Base-by-base conservation (phyloP, 345 rosid genomes). In the Anacardium occidentale region DNA sequence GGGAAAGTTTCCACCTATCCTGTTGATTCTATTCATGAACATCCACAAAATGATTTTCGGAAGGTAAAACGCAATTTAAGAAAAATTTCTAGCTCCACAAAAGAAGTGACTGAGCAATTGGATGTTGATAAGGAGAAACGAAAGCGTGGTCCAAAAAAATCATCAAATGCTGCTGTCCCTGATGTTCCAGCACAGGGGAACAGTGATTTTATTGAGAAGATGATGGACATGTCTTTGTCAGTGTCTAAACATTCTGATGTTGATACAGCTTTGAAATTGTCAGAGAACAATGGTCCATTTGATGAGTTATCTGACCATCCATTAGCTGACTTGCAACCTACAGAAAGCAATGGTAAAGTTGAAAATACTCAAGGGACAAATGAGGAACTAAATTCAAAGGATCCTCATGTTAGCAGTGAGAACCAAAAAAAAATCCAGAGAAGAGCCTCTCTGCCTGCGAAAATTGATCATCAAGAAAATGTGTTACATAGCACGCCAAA, bases 391-490 rank as follows among this genome's bases (percentile, higher is more conserved):
- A 77, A 72, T 68, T 60, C 83, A 64, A 82, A 81, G 68, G 85
- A 81, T 72, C 81, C 76, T 68, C 55, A 72, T 52, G 62, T 72
- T 62, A 80, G 71, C 52, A 62, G 47, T 7, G 88, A 88, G 66
- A 77, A 76, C 81, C 77, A 57, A 70, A 85, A 88, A 64, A 66
- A 69, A 55, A 86, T 79, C 61, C 82, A 85, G 53, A 87, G 96
- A 81, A 84, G 95, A 82, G 82, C 87, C 58, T 91, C 96, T 26
- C 69, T 88, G 32, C 93, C 92, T 76, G 84, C 83, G 52, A 88
- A 79, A 77, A 72, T 85, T 73, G 90, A 87, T 72, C 75, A 74
- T 68, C 83, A 81, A 74, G 90, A 88, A 25, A 83, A 85, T 55
- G 92, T 76, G 58, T 66, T 78, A 34, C 87, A 79, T 14, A 83